Conservation (phyloP, 805 yeast species). For the Cyberlindnera euphorbiiphila region DNA sequence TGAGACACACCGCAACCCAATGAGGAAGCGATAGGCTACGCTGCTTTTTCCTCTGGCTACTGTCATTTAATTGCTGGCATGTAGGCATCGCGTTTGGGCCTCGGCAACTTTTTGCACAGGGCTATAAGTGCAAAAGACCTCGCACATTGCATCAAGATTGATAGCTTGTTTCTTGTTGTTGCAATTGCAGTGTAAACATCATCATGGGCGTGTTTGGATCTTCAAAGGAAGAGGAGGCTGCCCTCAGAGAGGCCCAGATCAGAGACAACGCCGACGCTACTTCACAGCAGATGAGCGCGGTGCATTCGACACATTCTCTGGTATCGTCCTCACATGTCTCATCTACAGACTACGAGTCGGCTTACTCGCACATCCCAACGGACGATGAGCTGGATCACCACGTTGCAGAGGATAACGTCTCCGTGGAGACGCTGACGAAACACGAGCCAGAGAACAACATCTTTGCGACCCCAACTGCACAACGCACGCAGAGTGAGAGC, state of each 20-base stretch:
- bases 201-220: conserved; percentile 29
- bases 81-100: too few relatives aligned
- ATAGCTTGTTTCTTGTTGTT: too few relatives aligned
- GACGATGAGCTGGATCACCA: too few relatives aligned
- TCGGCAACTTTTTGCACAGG: not conserved
- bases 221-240: conserved; percentile 20
- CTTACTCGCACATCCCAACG: conserved; percentile 16
- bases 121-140: conserved; percentile 2
- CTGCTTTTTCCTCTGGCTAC: too few relatives aligned
- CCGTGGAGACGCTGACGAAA: not conserved
- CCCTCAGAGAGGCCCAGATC: conserved; percentile 16
- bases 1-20: too few relatives aligned
- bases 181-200: not conserved
- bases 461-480: too few relatives aligned
- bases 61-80: too few relatives aligned
- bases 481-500: too few relatives aligned
- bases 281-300: conserved; percentile 1
- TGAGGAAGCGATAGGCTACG: too few relatives aligned
- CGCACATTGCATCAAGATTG: too few relatives aligned
- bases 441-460: conserved; percentile 1
- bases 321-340: conserved; percentile 5
- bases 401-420: conserved; percentile 2
- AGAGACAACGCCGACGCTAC: not conserved
- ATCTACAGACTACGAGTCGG: conserved; percentile 26
- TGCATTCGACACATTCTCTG: conserved; percentile 5